Conservation (phyloP, 2,329 filamentous ascomycete genomes). For the Colletotrichum sp. region DNA sequence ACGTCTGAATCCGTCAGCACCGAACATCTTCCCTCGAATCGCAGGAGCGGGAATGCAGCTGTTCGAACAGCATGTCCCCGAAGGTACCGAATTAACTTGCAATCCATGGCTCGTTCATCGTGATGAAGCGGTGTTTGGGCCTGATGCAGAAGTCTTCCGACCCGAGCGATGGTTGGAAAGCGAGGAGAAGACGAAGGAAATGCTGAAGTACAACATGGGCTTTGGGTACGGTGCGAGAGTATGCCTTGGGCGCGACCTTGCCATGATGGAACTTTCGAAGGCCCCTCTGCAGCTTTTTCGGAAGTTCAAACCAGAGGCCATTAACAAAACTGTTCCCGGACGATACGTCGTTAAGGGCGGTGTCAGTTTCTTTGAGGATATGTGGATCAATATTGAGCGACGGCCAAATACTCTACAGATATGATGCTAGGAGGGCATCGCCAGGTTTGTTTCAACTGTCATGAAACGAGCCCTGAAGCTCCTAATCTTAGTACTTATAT, state of each 20-base stretch:
- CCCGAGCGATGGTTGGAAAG: slow-evolving; percentile 54
- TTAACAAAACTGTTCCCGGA: slow-evolving; percentile 31
- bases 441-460: no score
- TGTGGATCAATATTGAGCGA: slow-evolving; percentile 37
- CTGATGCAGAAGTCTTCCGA: slow-evolving; percentile 46
- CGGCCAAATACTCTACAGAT: background rate
- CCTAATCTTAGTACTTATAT: background rate
- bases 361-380: slow-evolving; percentile 43
- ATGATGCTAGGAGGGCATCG: background rate
- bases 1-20: slow-evolving; percentile 53
- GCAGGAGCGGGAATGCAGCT: slow-evolving; percentile 34
- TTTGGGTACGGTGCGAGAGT: slow-evolving; percentile 54
- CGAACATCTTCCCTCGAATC: slow-evolving; percentile 54
- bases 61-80: slow-evolving; percentile 34
- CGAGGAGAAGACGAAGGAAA: slow-evolving; percentile 40
- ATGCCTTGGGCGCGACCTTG: slow-evolving; percentile 54
- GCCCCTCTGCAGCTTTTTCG: slow-evolving; percentile 44
- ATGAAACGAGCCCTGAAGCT: background rate
- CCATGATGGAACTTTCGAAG: slow-evolving; percentile 58
- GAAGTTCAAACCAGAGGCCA: slow-evolving; percentile 35
- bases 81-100: slow-evolving; percentile 45
- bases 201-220: slow-evolving; percentile 50
- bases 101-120: slow-evolving; percentile 39
- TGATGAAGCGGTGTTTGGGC: slow-evolving; percentile 41
- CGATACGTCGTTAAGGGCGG: slow-evolving; percentile 44